Base-by-base conservation (phyloP, 1,284 basidiomycete species). In the Tremellales sp. region DNA sequence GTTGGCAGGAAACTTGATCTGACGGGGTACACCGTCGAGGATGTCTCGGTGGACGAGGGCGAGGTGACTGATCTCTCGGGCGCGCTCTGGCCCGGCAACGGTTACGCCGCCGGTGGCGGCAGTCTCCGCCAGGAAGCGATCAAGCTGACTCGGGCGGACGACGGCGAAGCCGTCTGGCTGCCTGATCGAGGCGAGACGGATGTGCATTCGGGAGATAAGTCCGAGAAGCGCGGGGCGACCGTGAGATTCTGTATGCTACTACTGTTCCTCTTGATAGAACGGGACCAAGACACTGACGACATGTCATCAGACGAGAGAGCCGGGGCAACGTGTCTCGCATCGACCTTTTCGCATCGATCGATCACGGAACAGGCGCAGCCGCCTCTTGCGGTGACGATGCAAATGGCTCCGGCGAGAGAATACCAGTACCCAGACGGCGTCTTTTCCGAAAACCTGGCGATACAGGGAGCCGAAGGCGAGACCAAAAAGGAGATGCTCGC, bases 241-340 rank as follows among this genome's bases (percentile, higher is more conserved):
- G 26, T 43, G 6, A 29, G 42, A n/a, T 43, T 32, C 26, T 43
- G 42, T 43, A 22, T n/a, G 42, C 35, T 19, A 22, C 38, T 14
- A 16, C 9, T 22, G 9, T 9, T 9, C 13, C 18, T 24, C 14
- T 27, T 27, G n/a, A n/a, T n/a, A 5, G n/a, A 9, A 10, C 40
- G 40, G 6, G 16, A 29, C 21, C 37, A 25, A 31, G 12, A 12
- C 6, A 16, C 31, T 34, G 40, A 31, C 14, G 22, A 13, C 38
- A 31, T 10, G 10, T 16, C 10, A 10, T 10, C 18, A 43, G 42
- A 43, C 24, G 26, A 43, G 10, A 14, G 42, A 29, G 27, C 27
- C 7, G 42, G 42, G n/a, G 31, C 14, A 19, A 35, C 26, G 19
- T 43, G 42, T 33, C 32, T 43, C 4, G 42, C 42, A 35, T 43